Conservation (phyloP, 257 asterid species). For the Galeopsis tetrahit region DNA sequence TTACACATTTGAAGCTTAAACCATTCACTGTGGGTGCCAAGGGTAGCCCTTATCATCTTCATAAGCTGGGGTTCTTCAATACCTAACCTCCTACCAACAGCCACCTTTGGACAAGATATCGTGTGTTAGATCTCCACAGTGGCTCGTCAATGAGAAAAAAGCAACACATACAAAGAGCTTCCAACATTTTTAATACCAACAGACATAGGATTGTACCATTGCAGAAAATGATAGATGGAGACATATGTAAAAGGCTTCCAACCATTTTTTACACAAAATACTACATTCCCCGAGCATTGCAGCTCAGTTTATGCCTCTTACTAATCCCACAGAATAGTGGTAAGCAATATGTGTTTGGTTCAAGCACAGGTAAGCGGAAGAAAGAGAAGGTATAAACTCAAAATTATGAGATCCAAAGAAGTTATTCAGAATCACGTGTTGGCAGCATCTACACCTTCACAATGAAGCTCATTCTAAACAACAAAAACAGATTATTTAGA, state of each 20-base stretch:
- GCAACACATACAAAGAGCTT: neutral
- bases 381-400: neutral
- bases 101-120: slow-evolving; percentile 62
- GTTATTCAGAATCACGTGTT: neutral
- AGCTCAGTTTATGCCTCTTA: neutral
- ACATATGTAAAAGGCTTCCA: too few relatives aligned
- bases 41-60: slow-evolving; percentile 82
- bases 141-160: too few relatives aligned
- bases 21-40: slow-evolving; percentile 87
- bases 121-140: neutral
- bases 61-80: slow-evolving; percentile 95
- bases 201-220: too few relatives aligned
- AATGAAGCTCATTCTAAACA: too few relatives aligned
- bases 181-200: neutral
- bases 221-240: too few relatives aligned
- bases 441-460: too few relatives aligned
- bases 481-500: neutral
- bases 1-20: slow-evolving; percentile 97
- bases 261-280: too few relatives aligned
- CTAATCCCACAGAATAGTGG: neutral
- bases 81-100: slow-evolving; percentile 83
- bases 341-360: neutral
- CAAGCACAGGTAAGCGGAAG: neutral
- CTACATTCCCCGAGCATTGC: too few relatives aligned
- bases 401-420: slow-evolving; percentile 5